Conservation (phyloP, 2,329 filamentous ascomycete genomes). For the Xylariaceae sp. region DNA sequence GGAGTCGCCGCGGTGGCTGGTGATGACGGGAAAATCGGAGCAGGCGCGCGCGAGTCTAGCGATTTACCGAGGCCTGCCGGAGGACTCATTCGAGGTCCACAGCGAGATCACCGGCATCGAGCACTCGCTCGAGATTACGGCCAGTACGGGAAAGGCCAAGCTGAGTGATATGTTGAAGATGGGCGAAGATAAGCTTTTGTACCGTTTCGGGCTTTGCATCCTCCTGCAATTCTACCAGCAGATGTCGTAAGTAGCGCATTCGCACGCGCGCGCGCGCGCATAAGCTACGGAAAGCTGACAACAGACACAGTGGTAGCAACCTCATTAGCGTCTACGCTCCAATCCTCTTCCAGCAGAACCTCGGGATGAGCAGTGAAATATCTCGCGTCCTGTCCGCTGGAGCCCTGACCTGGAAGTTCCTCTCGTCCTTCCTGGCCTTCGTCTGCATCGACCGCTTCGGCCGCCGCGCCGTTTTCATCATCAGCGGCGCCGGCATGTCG, state of each 20-base stretch:
- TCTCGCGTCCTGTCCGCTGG: constrained; percentile 49
- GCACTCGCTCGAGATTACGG: constrained; percentile 49
- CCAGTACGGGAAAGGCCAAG: constrained; percentile 37
- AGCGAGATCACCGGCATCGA: constrained; percentile 52
- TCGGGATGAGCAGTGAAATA: constrained; percentile 41
- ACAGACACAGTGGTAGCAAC: constrained; percentile 44
- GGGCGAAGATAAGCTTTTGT: constrained; percentile 52
- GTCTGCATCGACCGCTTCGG: constrained; percentile 55
- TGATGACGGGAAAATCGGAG: constrained; percentile 35
- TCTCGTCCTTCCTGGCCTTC: constrained; percentile 47
- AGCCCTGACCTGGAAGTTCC: constrained; percentile 59
- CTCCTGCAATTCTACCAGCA: constrained; percentile 54
- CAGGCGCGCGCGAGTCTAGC: constrained; percentile 39
- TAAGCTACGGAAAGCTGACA: constrained; percentile 8
- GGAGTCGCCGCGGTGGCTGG: constrained; percentile 42
- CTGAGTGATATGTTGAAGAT: constrained; percentile 50
- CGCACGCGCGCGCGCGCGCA: too few species aligned
- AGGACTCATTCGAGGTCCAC: constrained; percentile 30
- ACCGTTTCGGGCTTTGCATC: constrained; percentile 54
- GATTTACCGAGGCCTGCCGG: constrained; percentile 24
- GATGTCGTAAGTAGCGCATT: constrained; percentile 39
- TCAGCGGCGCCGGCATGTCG: constrained; percentile 55
- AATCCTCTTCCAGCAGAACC: constrained; percentile 45
- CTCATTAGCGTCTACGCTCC: constrained; percentile 51
- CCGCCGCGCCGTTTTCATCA: constrained; percentile 53